Base-by-base conservation (phyloP, 176 grass and related monocot genomes). In the Musa beccarii region DNA sequence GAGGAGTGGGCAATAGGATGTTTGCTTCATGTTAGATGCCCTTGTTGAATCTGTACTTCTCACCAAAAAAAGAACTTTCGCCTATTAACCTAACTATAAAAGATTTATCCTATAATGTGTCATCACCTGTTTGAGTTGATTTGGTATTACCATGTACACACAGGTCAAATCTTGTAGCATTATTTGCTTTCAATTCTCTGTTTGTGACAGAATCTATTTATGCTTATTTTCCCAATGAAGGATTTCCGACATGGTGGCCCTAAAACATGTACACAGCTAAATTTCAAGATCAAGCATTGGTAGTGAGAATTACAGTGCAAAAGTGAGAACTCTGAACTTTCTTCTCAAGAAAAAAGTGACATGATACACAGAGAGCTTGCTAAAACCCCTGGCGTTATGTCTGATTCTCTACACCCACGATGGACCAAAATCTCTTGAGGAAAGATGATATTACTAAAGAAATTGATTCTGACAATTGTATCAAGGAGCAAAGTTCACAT, bases 371-470 rank as follows among this genome's bases (percentile, higher is more conserved):
- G 68, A 26, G 85, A 92, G 76, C 64, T 79, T 56, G 77, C 81
- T 75, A 85, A 86, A 69, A 77, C 81, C 74, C 77, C 85, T 77
- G 89, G 88, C 51, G 79, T 66, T 13, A 22, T 22, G 22, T 22
- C 22, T 22, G 22, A 22, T 22, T 22, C 22, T 22, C 22, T 22
- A 22, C 22, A 22, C 22, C 22, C 22, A 22, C 22, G 22, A 22
- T 22, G 22, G 22, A 22, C 22, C 22, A 22, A 22, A 22, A 22
- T 22, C 22, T 22, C 22, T 22, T 22, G 22, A 22, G 22, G 22
- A 22, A 22, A 22, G 22, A 22, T 22, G 22, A 22, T 22, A 22
- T 22, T 22, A 22, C 22, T 22, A 22, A 22, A 22, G 22, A 22
- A 22, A 22, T 22, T 22, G 22, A 22, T 22, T 22, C 22, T 22